Conservation (phyloP, 2,329 filamentous ascomycete genomes). For the Dactylellina sp. region DNA sequence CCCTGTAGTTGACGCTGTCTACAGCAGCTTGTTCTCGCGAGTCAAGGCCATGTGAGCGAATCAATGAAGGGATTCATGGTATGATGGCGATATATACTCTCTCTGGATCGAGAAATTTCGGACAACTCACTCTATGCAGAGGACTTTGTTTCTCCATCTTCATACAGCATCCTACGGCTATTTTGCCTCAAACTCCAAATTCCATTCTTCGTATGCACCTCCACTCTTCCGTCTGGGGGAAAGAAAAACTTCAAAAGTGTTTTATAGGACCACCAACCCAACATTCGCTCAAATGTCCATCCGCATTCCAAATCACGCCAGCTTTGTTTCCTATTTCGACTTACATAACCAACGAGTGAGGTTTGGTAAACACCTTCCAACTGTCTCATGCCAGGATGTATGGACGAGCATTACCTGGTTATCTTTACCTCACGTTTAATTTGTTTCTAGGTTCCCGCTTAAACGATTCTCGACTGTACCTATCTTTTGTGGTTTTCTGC, state of each 20-base stretch:
- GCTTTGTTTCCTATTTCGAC: too few relatives aligned
- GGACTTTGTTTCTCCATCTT: conserved; percentile 4
- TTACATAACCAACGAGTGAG: conserved; percentile 21
- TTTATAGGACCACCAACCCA: conserved; percentile 35
- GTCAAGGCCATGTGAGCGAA: conserved; percentile 77
- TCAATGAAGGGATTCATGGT: conserved; percentile 33
- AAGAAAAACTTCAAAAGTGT: conserved; percentile 49
- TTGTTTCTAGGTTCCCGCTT: conserved; percentile 46
- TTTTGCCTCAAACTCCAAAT: conserved; percentile 1
- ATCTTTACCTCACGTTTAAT: conserved; percentile 37
- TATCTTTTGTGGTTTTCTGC: conserved; percentile 18
- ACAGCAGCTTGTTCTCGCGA: conserved; percentile 93
- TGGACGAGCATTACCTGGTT: conserved; percentile 9
- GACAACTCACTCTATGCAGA: conserved; percentile 40
- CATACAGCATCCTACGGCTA: conserved; percentile 10
- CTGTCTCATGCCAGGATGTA: conserved; percentile 10
- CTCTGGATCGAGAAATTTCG: conserved; percentile 20
- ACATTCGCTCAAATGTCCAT: conserved; percentile 33
- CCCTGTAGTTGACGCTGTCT: conserved; percentile 97
- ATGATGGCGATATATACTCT: conserved; percentile 44
- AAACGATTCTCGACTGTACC: conserved; percentile 39
- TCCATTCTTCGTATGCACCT: conserved; percentile 52
- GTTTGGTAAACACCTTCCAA: conserved; percentile 46
- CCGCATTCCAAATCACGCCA: conserved; percentile 26
- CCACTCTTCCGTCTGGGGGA: conserved; percentile 49